These are phyloP conservation scores for Eucalyptus sp. DNA, from an alignment of 345 rosid genomes.

Conservation along the genomic window DNA sequence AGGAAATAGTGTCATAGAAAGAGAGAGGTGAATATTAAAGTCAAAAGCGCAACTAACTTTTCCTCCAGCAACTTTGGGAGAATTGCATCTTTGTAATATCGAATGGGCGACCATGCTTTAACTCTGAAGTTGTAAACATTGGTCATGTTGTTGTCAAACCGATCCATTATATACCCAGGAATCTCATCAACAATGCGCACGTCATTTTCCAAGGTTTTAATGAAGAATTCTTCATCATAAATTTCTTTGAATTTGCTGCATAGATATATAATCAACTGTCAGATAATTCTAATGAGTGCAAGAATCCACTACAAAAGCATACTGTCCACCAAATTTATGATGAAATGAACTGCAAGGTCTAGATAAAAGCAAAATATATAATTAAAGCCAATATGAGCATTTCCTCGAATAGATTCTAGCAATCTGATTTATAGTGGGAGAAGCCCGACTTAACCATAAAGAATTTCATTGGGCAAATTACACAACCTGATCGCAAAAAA, in stretches of 20 bases:
- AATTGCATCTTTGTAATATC: slow-evolving; percentile 71
- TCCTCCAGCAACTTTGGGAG: slow-evolving; percentile 91
- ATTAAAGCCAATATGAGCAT: background rate
- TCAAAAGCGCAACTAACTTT: slow-evolving; percentile 48
- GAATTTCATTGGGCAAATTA: background rate
- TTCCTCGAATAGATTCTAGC: background rate
- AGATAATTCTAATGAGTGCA: background rate
- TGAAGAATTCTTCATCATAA: slow-evolving; percentile 80
- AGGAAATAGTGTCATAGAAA: background rate
- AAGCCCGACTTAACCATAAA: background rate
- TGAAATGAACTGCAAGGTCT: background rate
- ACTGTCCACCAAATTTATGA: background rate
- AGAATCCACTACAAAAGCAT: background rate
- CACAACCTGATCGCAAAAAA: background rate
- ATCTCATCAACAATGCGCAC: slow-evolving; percentile 75
- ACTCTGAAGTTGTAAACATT: slow-evolving; percentile 96
- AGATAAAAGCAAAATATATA: background rate
- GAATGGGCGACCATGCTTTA: slow-evolving; percentile 95
- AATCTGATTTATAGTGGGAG: background rate
- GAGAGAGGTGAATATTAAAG: background rate
- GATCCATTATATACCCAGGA: slow-evolving; percentile 92
- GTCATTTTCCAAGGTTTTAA: slow-evolving; percentile 57
- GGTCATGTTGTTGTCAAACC: slow-evolving; percentile 78
- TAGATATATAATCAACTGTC: slow-evolving; percentile 3
- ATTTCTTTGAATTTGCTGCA: slow-evolving; percentile 84